phyloP scores from a whole-genome alignment of 352 stramenopile genomes.

The Phytopythium aichiense region DNA sequence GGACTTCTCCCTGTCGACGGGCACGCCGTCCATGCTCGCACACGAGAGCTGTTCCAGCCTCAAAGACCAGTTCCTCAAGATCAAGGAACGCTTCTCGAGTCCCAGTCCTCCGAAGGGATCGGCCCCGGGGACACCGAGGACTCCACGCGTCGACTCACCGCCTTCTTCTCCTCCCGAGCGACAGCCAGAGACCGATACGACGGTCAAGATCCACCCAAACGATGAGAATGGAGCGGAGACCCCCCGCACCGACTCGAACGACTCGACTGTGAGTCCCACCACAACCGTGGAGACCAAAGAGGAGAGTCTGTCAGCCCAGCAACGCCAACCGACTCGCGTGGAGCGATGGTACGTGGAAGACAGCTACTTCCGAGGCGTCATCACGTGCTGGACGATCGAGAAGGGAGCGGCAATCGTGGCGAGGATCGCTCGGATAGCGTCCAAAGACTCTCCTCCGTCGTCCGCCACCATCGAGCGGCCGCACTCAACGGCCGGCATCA shows the following conservation, averaged over 20 bases:
- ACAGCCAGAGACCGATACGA: background rate
- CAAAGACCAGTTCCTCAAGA: slow-evolving; percentile 78
- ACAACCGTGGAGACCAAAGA: background rate
- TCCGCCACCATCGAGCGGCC: background rate
- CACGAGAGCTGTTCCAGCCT: slow-evolving; percentile 72
- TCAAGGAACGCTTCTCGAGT: slow-evolving; percentile 70
- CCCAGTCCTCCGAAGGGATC: slow-evolving; percentile 19
- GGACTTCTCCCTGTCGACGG: slow-evolving; percentile 52
- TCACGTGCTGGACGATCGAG: slow-evolving; percentile 79
- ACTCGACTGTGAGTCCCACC: background rate
- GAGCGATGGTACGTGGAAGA: slow-evolving; percentile 77
- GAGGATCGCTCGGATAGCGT: slow-evolving; percentile 40
- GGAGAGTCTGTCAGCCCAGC: slow-evolving; percentile 12
- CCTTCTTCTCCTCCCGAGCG: background rate
- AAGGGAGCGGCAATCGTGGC: slow-evolving; percentile 55
- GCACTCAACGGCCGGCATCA: slow-evolving; percentile 21
- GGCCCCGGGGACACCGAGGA: slow-evolving; percentile 2
- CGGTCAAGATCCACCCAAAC: background rate
- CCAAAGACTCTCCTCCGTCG: background rate
- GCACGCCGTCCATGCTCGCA: slow-evolving; percentile 30
- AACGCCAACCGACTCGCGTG: slow-evolving; percentile 41
- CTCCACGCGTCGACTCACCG: background rate
- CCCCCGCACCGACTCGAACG: background rate
- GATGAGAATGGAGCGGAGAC: background rate
- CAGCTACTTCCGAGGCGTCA: slow-evolving; percentile 60